Conservation (phyloP, 2,329 filamentous ascomycete genomes). For the Xenoacremonium recifei region DNA sequence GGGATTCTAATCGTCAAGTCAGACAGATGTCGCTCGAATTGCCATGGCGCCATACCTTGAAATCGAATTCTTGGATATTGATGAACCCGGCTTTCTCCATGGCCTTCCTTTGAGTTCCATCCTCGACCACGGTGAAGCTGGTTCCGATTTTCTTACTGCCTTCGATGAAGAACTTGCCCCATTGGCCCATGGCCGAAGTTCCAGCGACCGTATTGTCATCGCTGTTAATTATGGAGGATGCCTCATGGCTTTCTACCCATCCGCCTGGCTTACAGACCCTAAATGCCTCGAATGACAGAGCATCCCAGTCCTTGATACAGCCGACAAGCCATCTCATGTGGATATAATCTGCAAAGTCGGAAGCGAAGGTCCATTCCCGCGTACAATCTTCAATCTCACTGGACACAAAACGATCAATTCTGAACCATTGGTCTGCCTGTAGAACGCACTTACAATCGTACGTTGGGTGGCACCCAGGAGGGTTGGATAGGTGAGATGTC, state of each 20-base stretch:
- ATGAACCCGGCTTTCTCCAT: slow-evolving; percentile 20
- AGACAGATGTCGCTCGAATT: background rate
- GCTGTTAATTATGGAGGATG: slow-evolving; percentile 22
- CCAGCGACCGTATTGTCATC: slow-evolving; percentile 28
- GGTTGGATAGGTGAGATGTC: slow-evolving; percentile 59
- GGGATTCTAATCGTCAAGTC: slow-evolving; percentile 9
- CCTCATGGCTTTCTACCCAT: slow-evolving; percentile 34
- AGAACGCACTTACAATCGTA: slow-evolving; percentile 37
- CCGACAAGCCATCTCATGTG: slow-evolving; percentile 58
- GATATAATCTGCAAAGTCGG: slow-evolving; percentile 53
- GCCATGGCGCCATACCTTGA: slow-evolving; percentile 7
- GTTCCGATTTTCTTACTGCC: slow-evolving; percentile 30
- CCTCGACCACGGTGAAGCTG: slow-evolving; percentile 23
- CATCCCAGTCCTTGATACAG: slow-evolving; percentile 54
- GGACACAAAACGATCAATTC: background rate
- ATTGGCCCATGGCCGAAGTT: slow-evolving; percentile 26
- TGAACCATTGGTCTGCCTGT: rapidly evolving
- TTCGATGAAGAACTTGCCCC: slow-evolving; percentile 28
- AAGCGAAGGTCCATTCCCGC: slow-evolving; percentile 28
- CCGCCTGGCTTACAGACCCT: slow-evolving; percentile 57
- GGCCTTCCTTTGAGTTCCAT: slow-evolving; percentile 15
- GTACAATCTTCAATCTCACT: slow-evolving; percentile 30
- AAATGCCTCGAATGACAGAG: slow-evolving; percentile 50
- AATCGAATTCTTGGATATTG: slow-evolving; percentile 22
- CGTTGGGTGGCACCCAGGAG: slow-evolving; percentile 43